These are phyloP conservation scores for Lecanoromycetidae sp. DNA, from an alignment of 2,329 filamentous ascomycete genomes.

Conservation along the genomic window DNA sequence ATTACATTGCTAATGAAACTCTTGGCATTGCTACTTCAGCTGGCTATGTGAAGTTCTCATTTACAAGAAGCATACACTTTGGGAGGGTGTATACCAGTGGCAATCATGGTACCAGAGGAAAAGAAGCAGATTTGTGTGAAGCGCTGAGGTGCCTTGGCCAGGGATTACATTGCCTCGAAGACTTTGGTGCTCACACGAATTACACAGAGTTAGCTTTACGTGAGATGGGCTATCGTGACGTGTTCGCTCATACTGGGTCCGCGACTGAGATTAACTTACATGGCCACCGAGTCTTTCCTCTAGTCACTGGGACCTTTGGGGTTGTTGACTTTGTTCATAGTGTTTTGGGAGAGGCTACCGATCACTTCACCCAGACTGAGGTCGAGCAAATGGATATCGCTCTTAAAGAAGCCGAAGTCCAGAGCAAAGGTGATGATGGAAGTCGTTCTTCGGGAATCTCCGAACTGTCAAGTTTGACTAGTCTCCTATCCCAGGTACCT, in stretches of 20 bases:
- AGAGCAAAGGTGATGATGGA: constrained; percentile 27
- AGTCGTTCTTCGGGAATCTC: constrained; percentile 1
- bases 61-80: constrained; percentile 63
- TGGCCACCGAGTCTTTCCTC: constrained; percentile 57
- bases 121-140: constrained; percentile 67
- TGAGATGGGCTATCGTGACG: constrained; percentile 55
- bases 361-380: constrained; percentile 76
- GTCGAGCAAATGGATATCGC: constrained; percentile 69
- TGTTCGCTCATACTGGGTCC: constrained; percentile 64
- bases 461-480: constrained; percentile 46
- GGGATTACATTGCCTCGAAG: constrained; percentile 67
- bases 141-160: constrained; percentile 66
- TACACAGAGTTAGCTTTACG: constrained; percentile 67
- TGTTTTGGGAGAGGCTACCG: constrained; percentile 61
- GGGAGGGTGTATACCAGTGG: constrained; percentile 63
- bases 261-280: constrained; percentile 52
- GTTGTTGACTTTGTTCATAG: constrained; percentile 77
- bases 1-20: constrained; percentile 88
- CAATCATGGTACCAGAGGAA: constrained; percentile 44
- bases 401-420: constrained; percentile 54
- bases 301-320: constrained; percentile 63
- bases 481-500: constrained; percentile 64
- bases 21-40: constrained; percentile 82
- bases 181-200: constrained; percentile 68
- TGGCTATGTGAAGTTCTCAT: constrained; percentile 67